A percentile compares a stretch with the other conserved stretches of the same genome.
phyloP scores from a whole-genome alignment of 1,139 yeast species.

The Geotrichum siamense region DNA sequence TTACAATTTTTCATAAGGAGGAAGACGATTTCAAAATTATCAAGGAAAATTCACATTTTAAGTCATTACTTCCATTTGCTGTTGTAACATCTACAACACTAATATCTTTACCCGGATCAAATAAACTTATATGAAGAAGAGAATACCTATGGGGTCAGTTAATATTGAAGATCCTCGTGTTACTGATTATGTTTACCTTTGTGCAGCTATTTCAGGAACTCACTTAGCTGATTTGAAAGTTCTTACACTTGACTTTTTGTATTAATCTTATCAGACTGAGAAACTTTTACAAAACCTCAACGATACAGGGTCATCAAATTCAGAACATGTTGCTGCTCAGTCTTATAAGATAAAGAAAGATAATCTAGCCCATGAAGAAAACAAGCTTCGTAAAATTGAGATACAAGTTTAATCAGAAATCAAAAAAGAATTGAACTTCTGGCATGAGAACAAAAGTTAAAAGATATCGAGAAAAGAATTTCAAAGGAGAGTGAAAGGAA shows the following conservation, averaged over 20 bases:
- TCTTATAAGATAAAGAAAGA: slow-evolving; percentile 39
- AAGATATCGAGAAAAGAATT: slow-evolving; percentile 70
- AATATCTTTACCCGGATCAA: slow-evolving; percentile 45
- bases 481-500: too few relatives aligned
- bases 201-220: slow-evolving; percentile 72
- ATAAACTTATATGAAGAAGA: slow-evolving; percentile 62
- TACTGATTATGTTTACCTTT: slow-evolving; percentile 69
- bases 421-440: slow-evolving; percentile 76
- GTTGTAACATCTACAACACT: slow-evolving; percentile 39
- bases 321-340: slow-evolving; percentile 38
- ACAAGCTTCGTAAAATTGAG: slow-evolving; percentile 33
- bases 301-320: slow-evolving; percentile 28
- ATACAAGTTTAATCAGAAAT: slow-evolving; percentile 79
- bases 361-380: slow-evolving; percentile 35
- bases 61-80: slow-evolving; percentile 76
- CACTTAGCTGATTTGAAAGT: slow-evolving; percentile 88
- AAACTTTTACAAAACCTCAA: slow-evolving; percentile 46
- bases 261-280: slow-evolving; percentile 87
- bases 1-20: slow-evolving; percentile 65
- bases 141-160: slow-evolving; percentile 88
- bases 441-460: slow-evolving; percentile 82
- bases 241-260: slow-evolving; percentile 81
- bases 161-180: slow-evolving; percentile 78
- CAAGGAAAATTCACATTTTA: slow-evolving; percentile 68
- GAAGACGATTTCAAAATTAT: slow-evolving; percentile 64